phyloP scores from a whole-genome alignment of 768 basidiomycete species.

The Boletus reticulatus region DNA sequence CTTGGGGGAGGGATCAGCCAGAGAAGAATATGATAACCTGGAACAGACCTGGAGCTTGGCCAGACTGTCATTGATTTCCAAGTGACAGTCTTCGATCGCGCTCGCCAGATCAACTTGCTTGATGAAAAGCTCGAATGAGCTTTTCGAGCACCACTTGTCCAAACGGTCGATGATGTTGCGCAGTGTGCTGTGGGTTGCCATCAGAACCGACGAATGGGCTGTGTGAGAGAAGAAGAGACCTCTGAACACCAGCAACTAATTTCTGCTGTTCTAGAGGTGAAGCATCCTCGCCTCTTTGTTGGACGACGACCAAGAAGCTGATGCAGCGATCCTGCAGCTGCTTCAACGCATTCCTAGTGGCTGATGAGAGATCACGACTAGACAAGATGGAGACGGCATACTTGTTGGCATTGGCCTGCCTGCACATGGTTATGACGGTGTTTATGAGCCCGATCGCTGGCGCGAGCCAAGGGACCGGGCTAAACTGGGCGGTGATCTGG shows the following conservation, averaged over 20 bases:
- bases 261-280: slow-evolving; percentile 30
- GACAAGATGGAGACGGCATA: slow-evolving; percentile 15
- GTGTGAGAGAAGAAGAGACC: slow-evolving; percentile 17
- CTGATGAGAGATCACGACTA: not conserved
- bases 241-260: slow-evolving; percentile 33
- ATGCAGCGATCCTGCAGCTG: slow-evolving; percentile 49
- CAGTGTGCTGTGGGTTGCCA: slow-evolving; percentile 26
- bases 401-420: slow-evolving; percentile 50
- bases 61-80: slow-evolving; percentile 45
- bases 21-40: not conserved
- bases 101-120: slow-evolving; percentile 43
- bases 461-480: slow-evolving; percentile 47
- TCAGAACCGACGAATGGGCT: slow-evolving; percentile 6
- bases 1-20: slow-evolving; percentile 27
- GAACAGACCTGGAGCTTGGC: slow-evolving; percentile 43
- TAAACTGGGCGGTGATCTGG: slow-evolving; percentile 46
- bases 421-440: slow-evolving; percentile 44
- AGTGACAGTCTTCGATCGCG: slow-evolving; percentile 47
- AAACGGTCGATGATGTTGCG: slow-evolving; percentile 38
- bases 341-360: slow-evolving; percentile 38
- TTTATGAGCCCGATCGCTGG: slow-evolving; percentile 42
- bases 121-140: slow-evolving; percentile 41
- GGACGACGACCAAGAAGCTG: slow-evolving; percentile 39
- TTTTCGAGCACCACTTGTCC: slow-evolving; percentile 42
- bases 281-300: slow-evolving; percentile 31